These are phyloP conservation scores for Stephania japonica DNA, from an alignment of 164 flowering plant species.

Conservation along the genomic window DNA sequence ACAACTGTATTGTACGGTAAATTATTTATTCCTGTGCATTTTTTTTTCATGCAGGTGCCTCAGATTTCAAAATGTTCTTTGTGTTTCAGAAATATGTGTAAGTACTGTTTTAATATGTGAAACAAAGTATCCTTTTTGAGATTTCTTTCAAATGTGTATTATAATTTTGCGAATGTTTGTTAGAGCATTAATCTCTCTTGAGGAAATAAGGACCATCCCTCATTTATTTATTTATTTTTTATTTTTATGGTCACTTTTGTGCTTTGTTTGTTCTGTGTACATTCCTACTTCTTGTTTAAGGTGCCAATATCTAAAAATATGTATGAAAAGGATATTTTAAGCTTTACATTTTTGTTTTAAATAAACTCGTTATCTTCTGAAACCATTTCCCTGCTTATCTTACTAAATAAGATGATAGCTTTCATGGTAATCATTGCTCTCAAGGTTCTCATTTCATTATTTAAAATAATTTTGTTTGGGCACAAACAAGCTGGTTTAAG, in stretches of 20 bases:
- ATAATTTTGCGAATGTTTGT: neutral
- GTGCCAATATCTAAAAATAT: neutral
- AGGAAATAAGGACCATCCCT: neutral
- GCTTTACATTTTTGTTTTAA: too few species aligned
- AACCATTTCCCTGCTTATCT: too few species aligned
- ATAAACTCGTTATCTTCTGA: too few species aligned
- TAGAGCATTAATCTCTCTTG: neutral
- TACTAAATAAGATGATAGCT: too few species aligned
- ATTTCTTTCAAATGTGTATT: neutral
- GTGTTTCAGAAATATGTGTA: constrained; percentile 62
- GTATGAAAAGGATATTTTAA: too few species aligned
- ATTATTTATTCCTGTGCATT: constrained; percentile 2
- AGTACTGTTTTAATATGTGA: constrained; percentile 23
- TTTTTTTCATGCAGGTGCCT: constrained; percentile 42
- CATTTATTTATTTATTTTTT: too few species aligned
- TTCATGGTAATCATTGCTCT: too few species aligned
- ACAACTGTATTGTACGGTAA: neutral
- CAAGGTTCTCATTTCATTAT: too few species aligned
- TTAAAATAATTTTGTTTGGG: too few species aligned
- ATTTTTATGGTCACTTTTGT: too few species aligned
- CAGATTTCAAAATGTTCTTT: constrained; percentile 69
- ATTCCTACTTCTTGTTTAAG: neutral
- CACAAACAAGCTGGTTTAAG: too few species aligned
- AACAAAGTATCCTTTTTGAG: neutral
- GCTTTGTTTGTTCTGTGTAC: neutral